Evolutionary conservation across 2,329 filamentous ascomycete genomes (phyloP), one percentile per base, ranked within the genome.

Genomic region (Ophiocordyceps camponoti-rufipedis): DNA sequence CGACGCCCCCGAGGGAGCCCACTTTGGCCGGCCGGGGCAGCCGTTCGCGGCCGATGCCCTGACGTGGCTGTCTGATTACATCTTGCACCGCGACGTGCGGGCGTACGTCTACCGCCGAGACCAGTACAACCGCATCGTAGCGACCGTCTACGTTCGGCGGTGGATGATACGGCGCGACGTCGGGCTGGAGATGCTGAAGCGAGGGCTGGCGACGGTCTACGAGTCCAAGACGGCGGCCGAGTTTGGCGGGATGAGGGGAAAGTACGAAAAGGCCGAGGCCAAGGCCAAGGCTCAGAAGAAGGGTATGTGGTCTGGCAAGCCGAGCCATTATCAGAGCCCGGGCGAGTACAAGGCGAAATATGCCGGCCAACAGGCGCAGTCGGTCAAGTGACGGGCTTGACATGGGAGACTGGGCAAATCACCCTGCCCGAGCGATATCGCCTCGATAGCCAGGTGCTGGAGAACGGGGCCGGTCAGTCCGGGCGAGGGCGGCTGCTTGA

Each of bases 121-220:
- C 60, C 91, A 96, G 58, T 98, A 96, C 61, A 82, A 88, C 51
- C 80, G 91, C 42, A 78, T 94, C 6, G 86, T 98, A 2, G 87
- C 82, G 14, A 91, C 85, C 0, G 89, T 89, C 1, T 85, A 77
- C 55, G 75, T 89, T 31, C 74, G 85, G 43, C 73, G 70, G 46
- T 73, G 78, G 54, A 62, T 85, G 10, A 70, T 85, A 48, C 78
- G 78, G 52, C 75, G 74, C 47, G 88, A 98, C 60, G 83, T 98
- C 5, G 87, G 89, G 3, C 65, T 88, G 49, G 83, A 93, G 61
- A 93, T 98, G 88, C 64, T 98, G 49, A 84, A 78, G 64, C 71
- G 67, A 19, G 91, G 91, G 0, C 65, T 93, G 50, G 91, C 89
- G 39, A 94, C 86, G 2, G 82, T 91, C 3, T 98, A 96, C 59